Conservation (phyloP, 2,329 filamentous ascomycete genomes). For the Penicillium psychrosexuale region DNA sequence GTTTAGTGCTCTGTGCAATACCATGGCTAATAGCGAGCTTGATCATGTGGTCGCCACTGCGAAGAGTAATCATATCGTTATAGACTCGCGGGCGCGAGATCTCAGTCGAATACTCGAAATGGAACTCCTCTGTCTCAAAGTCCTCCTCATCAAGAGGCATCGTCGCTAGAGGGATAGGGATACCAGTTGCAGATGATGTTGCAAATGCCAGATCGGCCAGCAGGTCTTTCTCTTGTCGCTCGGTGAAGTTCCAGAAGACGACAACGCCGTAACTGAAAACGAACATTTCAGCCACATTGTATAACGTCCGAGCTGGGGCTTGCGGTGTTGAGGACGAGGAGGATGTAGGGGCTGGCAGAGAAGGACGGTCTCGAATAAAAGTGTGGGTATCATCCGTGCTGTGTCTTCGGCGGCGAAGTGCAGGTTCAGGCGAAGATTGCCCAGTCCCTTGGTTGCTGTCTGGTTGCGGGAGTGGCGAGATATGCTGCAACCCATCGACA, state of each 20-base stretch:
- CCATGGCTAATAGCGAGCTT: slow-evolving; percentile 97
- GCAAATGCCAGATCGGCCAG: slow-evolving; percentile 92
- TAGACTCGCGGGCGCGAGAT: slow-evolving; percentile 88
- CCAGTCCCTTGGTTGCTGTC: slow-evolving; percentile 2
- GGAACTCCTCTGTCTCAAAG: slow-evolving; percentile 96
- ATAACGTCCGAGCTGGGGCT: slow-evolving; percentile 66
- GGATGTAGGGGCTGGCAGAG: slow-evolving; percentile 47
- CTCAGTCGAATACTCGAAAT: slow-evolving; percentile 90
- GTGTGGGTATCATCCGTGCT: slow-evolving; percentile 25
- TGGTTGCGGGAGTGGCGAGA: background rate
- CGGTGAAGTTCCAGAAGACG: slow-evolving; percentile 98
- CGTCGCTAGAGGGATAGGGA: slow-evolving; percentile 63
- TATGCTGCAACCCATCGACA: background rate
- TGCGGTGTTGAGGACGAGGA: slow-evolving; percentile 9
- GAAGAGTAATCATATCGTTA: slow-evolving; percentile 98
- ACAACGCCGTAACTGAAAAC: slow-evolving; percentile 96
- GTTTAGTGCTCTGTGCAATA: slow-evolving; percentile 93
- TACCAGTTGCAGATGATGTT: slow-evolving; percentile 38
- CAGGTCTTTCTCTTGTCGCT: slow-evolving; percentile 93
- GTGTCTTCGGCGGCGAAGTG: slow-evolving; percentile 19
- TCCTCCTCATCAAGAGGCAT: slow-evolving; percentile 81
- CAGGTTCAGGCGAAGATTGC: slow-evolving; percentile 10
- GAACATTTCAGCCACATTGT: slow-evolving; percentile 80
- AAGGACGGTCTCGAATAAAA: slow-evolving; percentile 19
- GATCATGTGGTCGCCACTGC: slow-evolving; percentile 97